These are phyloP conservation scores for Zygosaccharomyces pseudorouxii DNA, from an alignment of 805 yeast species.

Conservation along the genomic window DNA sequence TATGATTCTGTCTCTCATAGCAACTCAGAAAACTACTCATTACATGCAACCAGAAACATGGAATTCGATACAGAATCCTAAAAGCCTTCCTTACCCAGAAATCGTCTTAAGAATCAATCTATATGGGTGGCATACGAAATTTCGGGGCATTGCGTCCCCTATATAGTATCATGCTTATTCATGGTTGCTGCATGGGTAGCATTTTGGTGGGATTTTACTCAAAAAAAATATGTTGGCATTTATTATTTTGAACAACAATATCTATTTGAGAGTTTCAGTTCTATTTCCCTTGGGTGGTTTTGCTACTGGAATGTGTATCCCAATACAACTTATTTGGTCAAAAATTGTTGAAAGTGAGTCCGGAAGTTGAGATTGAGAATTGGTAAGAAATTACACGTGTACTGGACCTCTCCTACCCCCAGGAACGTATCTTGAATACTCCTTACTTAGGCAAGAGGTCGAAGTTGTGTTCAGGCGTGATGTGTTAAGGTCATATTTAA, in stretches of 20 bases:
- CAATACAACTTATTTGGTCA: neutral
- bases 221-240: neutral
- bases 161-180: no score
- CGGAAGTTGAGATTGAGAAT: slow-evolving; percentile 2
- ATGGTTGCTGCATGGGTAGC: no score
- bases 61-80: neutral
- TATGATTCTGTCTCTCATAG: neutral
- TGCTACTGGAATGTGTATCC: neutral
- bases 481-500: no score
- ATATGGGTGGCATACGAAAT: no score
- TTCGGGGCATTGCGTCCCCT: no score
- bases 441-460: no score
- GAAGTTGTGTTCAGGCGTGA: no score
- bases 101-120: no score
- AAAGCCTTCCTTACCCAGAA: no score
- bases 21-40: neutral
- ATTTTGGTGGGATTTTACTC: neutral
- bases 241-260: neutral
- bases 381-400: slow-evolving; percentile 3
- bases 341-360: neutral
- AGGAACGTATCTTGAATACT: no score
- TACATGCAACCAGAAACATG: neutral
- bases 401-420: no score
- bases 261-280: neutral
- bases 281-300: neutral